Evolutionary conservation across 495 filamentous ascomycete genomes (phyloP).

Genomic region (Clavariopsis aquatica): DNA sequence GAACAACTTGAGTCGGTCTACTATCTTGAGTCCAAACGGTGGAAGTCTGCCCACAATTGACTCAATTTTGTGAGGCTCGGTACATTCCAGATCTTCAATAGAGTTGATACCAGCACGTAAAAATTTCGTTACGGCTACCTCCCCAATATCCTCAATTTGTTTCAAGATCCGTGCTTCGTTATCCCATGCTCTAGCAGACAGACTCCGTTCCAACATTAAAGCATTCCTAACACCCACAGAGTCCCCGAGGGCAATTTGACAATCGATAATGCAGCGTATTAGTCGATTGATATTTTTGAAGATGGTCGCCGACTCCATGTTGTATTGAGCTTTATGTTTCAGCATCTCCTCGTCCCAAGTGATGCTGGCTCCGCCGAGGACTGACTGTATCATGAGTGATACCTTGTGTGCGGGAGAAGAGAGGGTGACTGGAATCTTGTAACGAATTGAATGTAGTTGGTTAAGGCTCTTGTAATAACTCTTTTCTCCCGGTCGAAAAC

Average conservation of each 20-base stretch:
- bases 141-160: constrained; percentile 81
- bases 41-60: constrained; percentile 74
- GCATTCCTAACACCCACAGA: constrained; percentile 66
- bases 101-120: constrained; percentile 68
- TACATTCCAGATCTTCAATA: constrained; percentile 68
- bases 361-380: constrained; percentile 74
- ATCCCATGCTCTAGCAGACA: constrained; percentile 84
- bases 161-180: constrained; percentile 79
- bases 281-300: constrained; percentile 75
- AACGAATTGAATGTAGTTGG: constrained; percentile 67
- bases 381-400: constrained; percentile 80
- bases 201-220: constrained; percentile 75
- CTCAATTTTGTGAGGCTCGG: constrained; percentile 73
- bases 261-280: constrained; percentile 84
- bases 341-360: constrained; percentile 62
- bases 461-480: constrained; percentile 81
- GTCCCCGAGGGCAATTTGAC: constrained; percentile 68
- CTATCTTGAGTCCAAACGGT: constrained; percentile 74
- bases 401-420: constrained; percentile 75
- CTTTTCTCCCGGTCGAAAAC: constrained; percentile 74
- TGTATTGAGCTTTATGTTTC: constrained; percentile 62
- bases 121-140: constrained; percentile 75
- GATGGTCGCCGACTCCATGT: constrained; percentile 68
- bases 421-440: constrained; percentile 77
- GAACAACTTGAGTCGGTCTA: constrained; percentile 66